A percentile compares a stretch with the other conserved stretches of the same genome.
These are phyloP conservation scores for Podosphaera xanthii DNA, from an alignment of 2,329 filamentous ascomycete species.

Conservation along the genomic window DNA sequence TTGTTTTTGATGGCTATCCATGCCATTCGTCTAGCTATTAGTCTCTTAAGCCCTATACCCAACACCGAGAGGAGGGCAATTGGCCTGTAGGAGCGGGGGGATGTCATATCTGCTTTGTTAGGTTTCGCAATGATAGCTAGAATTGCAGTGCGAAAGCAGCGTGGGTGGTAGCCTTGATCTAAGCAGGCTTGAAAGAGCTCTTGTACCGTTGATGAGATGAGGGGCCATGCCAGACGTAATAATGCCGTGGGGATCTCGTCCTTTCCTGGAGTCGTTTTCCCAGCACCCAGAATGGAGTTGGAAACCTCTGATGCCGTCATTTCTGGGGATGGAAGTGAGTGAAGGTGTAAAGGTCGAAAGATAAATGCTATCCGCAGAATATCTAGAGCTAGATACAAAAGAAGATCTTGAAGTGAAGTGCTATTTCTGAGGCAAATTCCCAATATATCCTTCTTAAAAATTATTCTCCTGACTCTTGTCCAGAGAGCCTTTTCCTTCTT, in stretches of 20 bases:
- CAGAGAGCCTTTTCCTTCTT: no score
- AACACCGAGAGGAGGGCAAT: background rate
- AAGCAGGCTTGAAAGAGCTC: background rate
- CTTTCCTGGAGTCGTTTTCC: background rate
- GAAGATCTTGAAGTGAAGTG: no score
- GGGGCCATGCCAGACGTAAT: background rate
- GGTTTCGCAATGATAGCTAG: no score
- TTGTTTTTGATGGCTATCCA: background rate
- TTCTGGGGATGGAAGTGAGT: background rate
- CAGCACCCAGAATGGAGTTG: background rate
- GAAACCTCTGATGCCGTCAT: background rate
- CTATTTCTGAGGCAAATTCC: no score
- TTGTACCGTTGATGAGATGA: background rate
- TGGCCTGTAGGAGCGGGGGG: no score
- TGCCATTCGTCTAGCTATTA: background rate
- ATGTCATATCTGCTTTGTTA: no score
- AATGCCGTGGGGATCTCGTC: background rate
- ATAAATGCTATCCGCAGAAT: no score
- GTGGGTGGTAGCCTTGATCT: background rate
- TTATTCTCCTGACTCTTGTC: no score
- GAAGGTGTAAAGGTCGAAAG: no score
- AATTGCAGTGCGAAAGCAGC: no score
- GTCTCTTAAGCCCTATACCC: background rate
- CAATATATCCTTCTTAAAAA: no score
- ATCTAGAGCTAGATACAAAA: no score